A percentile compares a stretch with the other conserved stretches of the same genome.
Evolutionary conservation across 176 grass and related monocot species (phyloP).

Genomic region (Cocos nucifera): DNA sequence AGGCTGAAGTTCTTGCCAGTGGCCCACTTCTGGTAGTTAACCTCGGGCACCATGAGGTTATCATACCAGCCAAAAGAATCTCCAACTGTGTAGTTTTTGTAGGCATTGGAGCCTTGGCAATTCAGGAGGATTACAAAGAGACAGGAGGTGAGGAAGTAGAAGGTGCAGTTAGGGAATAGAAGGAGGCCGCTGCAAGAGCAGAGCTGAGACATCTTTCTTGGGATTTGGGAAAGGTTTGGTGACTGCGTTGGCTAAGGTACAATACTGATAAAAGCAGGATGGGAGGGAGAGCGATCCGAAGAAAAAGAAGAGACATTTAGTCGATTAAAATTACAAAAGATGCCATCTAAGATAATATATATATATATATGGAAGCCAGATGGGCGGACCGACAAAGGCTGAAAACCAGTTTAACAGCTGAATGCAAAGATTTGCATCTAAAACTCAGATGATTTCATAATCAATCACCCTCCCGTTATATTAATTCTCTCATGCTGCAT

Average conservation of each 20-base stretch:
- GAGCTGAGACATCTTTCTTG: conserved; percentile 12
- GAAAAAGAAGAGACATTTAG: too few relatives aligned
- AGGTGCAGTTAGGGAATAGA: conserved; percentile 16
- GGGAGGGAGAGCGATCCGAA: too few relatives aligned
- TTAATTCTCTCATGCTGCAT: too few relatives aligned
- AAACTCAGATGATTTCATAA: too few relatives aligned
- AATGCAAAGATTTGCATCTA: too few relatives aligned
- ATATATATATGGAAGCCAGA: too few relatives aligned
- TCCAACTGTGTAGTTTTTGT: conserved; percentile 96
- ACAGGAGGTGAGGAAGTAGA: neutral
- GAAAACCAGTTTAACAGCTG: too few relatives aligned
- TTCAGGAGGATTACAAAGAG: conserved; percentile 2
- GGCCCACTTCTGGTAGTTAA: conserved; percentile 90
- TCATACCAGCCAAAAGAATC: conserved; percentile 86
- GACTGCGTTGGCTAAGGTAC: neutral
- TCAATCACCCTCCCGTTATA: too few relatives aligned
- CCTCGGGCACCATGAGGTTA: conserved; percentile 29
- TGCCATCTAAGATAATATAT: too few relatives aligned
- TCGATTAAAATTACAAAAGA: too few relatives aligned
- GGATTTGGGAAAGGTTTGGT: neutral
- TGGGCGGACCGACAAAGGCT: too few relatives aligned
- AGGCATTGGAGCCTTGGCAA: conserved; percentile 23
- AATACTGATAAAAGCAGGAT: too few relatives aligned
- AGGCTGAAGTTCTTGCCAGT: conserved; percentile 80
- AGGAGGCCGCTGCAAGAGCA: conserved; percentile 27